Conservation (phyloP, 2,329 filamentous ascomycete genomes). For the Orbilia javanica region DNA sequence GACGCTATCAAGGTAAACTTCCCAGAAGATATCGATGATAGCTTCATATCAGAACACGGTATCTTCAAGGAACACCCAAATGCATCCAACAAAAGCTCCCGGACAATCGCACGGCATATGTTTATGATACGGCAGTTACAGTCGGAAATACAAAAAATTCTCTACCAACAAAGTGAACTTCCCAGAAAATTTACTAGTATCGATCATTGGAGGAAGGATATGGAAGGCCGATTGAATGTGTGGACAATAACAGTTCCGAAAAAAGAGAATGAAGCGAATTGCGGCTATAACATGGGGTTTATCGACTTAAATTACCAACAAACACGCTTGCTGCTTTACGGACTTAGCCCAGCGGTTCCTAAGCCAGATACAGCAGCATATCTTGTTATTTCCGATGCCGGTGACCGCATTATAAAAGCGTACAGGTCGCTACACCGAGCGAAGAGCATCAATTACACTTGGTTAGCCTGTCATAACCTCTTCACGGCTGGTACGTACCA, state of each 20-base stretch:
- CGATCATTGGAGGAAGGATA: constrained; percentile 86
- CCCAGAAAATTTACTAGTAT: constrained; percentile 86
- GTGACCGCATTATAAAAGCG: constrained; percentile 64
- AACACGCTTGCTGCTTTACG: constrained; percentile 60
- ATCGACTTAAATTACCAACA: constrained; percentile 62
- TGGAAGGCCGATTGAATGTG: constrained; percentile 82
- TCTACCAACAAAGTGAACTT: constrained; percentile 87
- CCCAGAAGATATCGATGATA: constrained; percentile 86
- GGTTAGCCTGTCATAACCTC: constrained; percentile 69
- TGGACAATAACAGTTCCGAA: constrained; percentile 76
- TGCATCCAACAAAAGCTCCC: constrained; percentile 73
- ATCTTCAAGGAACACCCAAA: constrained; percentile 73
- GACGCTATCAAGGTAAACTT: constrained; percentile 95
- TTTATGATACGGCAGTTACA: constrained; percentile 88
- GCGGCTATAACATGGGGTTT: constrained; percentile 61
- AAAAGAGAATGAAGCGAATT: constrained; percentile 59
- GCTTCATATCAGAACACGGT: constrained; percentile 83
- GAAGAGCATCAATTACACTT: constrained; percentile 68
- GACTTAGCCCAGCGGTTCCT: constrained; percentile 61
- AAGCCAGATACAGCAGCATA: constrained; percentile 59
- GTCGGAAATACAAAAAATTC: constrained; percentile 92
- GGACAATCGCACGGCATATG: constrained; percentile 90
- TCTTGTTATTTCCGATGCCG: constrained; percentile 60
- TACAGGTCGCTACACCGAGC: constrained; percentile 68
- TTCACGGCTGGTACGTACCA: constrained; percentile 67